These are phyloP conservation scores for Cryphonectria naterciae DNA, from an alignment of 2,329 filamentous ascomycete genomes.

Conservation along the genomic window DNA sequence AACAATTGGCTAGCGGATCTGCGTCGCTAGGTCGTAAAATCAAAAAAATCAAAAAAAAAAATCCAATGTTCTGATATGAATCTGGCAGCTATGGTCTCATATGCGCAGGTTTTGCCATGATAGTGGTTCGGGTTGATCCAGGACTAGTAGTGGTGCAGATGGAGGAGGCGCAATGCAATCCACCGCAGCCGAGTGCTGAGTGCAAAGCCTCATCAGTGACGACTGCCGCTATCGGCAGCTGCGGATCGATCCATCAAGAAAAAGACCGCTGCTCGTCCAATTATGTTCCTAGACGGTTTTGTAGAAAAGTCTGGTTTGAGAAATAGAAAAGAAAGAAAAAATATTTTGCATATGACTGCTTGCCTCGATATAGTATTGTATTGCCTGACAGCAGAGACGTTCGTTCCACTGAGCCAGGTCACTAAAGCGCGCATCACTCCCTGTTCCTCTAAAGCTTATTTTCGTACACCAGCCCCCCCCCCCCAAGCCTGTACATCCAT, in stretches of 20 bases:
- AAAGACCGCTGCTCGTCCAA: not conserved
- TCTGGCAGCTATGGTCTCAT: not conserved
- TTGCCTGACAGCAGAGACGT: not conserved
- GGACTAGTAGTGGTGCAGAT: not conserved
- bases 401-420: not conserved
- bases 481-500: not conserved
- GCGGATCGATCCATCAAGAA: not conserved
- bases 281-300: not conserved
- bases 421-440: not conserved
- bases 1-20: not conserved
- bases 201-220: constrained; percentile 17
- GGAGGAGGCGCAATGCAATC: constrained; percentile 7
- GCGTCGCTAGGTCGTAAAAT: not conserved
- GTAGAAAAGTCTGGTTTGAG: not conserved
- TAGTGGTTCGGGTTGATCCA: not conserved
- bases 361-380: not conserved
- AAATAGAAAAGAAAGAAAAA: not conserved
- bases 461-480: not conserved
- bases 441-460: not conserved
- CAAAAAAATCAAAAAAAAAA: too few relatives aligned
- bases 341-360: not conserved
- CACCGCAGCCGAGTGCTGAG: not conserved
- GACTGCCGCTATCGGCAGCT: not conserved
- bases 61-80: not conserved
- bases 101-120: not conserved